Conservation (phyloP, 2,329 filamentous ascomycete species). For the Zymoseptoria tritici region DNA sequence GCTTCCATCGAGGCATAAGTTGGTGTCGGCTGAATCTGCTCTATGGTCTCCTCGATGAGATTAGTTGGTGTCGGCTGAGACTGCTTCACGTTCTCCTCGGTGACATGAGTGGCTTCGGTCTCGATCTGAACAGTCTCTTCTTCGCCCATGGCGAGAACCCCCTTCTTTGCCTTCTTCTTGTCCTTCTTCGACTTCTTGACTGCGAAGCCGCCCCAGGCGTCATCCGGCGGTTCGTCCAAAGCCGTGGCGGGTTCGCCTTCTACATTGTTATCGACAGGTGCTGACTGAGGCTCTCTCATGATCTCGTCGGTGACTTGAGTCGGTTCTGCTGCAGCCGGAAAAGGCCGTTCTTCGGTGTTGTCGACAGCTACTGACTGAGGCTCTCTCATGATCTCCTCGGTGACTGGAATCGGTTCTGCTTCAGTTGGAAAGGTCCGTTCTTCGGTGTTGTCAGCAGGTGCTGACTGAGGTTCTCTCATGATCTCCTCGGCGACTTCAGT, state of each 20-base stretch:
- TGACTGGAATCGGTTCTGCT: too few species aligned
- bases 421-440: too few species aligned
- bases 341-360: not conserved
- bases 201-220: conserved; percentile 4
- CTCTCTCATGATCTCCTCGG: too few species aligned
- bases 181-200: conserved; percentile 33
- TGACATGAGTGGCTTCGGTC: not conserved
- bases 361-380: conserved; percentile 6
- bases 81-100: not conserved
- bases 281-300: not conserved
- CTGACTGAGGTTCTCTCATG: too few species aligned
- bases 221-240: not conserved
- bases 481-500: not conserved
- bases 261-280: conserved; percentile 5
- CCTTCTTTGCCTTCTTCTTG: conserved; percentile 30
- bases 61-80: not conserved
- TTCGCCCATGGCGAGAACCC: not conserved
- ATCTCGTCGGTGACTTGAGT: not conserved
- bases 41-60: not conserved
- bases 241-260: not conserved
- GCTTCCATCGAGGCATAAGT: not conserved
- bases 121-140: not conserved
- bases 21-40: not conserved
- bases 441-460: too few species aligned
- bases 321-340: too few species aligned